These are phyloP conservation scores for Microsporum ferrugineum DNA, from an alignment of 2,329 filamentous ascomycete genomes.

Conservation along the genomic window DNA sequence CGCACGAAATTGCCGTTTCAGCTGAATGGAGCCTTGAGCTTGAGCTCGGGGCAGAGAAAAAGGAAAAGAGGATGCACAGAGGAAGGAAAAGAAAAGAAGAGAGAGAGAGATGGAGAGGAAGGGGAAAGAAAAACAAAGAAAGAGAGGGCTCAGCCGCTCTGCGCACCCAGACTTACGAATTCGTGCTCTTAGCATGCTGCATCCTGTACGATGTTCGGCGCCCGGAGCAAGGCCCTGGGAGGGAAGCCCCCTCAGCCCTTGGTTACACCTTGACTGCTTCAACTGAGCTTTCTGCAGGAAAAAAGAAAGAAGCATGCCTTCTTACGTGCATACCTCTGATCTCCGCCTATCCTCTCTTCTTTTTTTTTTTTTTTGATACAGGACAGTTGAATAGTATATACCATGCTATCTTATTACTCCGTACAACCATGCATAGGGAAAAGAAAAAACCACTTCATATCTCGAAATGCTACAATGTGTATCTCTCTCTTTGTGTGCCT, in stretches of 20 bases:
- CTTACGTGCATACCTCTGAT: background rate
- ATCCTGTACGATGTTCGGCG: background rate
- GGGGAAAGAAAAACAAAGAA: background rate
- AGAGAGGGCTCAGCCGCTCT: background rate
- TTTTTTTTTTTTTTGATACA: background rate
- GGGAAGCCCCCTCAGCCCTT: background rate
- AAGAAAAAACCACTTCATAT: background rate
- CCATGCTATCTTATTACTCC: background rate
- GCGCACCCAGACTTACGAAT: background rate
- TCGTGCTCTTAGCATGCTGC: background rate
- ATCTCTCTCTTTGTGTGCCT: background rate
- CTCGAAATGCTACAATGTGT: background rate
- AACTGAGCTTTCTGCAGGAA: background rate
- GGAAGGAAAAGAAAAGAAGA: background rate
- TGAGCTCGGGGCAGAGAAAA: background rate
- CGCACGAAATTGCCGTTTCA: constrained; percentile 4
- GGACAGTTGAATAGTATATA: background rate
- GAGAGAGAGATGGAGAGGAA: background rate
- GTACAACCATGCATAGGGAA: background rate
- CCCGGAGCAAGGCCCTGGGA: background rate
- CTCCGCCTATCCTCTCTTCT: background rate
- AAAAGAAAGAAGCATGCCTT: background rate
- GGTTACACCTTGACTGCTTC: background rate
- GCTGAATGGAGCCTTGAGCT: background rate
- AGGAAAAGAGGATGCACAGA: background rate